Base-by-base conservation (phyloP, 257 asterid genomes). In the Solanum pinnatisectum region DNA sequence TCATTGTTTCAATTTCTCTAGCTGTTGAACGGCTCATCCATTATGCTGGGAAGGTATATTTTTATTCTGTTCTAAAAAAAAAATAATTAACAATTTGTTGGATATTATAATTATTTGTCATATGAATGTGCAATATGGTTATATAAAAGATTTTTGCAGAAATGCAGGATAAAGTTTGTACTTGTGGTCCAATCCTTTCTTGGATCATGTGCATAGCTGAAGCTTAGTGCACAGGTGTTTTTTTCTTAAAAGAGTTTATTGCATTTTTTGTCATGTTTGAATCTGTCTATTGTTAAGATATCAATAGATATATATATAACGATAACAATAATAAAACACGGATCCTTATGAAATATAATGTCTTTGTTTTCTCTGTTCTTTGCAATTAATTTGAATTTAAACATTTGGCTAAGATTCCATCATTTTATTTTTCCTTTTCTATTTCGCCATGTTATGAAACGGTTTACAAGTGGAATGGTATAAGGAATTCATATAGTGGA, bases 21-120 rank as follows among this genome's bases (percentile, higher is more conserved):
- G 86, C 88, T n/a, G 88, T 82, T 83, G 94, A 90, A 25, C 91
- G 92, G 20, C n/a, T 88, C 59, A 86, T 92, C 85, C 94, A 92
- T 79, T 88, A 68, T 30, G 52, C 90, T 56, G 92, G 94, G 77
- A 85, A 82, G 93, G 93, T 90, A 67, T 74, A 36, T 36, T 36
- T 73, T 74, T 18, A 20, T 22, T 10, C 12, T 73, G 2, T 2
- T 35, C 23, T 74, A 7, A 8, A 59, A 56, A 56, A 56, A 0
- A 16, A 52, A 18, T 6, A 1, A 0, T 33, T 6, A 35, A 20
- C 49, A 73, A 73, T 36, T 36, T 35, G 16, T 73, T 1, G 9
- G 0, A 0, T 49, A 56, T 22, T 35, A 5, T 35, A 35, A 72
- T 72, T 33, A 33, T 72, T 71, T 71, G 4, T 33, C 37, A 72